Base-by-base conservation (phyloP, 306 rosid species). In the Sicyos edulis region DNA sequence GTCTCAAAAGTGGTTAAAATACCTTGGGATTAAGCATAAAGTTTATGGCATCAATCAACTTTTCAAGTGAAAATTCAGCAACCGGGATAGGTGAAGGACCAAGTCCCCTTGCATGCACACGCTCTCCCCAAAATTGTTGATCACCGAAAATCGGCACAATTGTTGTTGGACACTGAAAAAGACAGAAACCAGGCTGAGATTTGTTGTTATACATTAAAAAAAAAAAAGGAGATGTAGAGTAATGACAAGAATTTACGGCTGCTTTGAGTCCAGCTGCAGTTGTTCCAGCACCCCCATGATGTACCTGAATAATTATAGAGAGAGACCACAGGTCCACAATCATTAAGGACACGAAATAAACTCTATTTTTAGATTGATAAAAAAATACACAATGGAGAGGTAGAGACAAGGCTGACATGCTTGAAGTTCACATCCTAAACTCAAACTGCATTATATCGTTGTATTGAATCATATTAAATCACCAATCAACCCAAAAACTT, bases 201-300 rank as follows among this genome's bases (percentile, higher is more conserved):
- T 22, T 2, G 8, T 19, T 11, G 10, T 7, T 13, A 59, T 11
- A 56, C 58, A 10, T 10, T 14, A 21, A 4, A 26, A 77, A 66
- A 44, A 74, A 32, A 3, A 32, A 47, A 47, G 10, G 11, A 10
- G 51, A 47, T 47, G 10, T 1, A 57, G 45, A 22, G 45, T 55
- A 17, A 14, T 7, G 65, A 54, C 7, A 49, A 75, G 62, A 32
- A 49, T 65, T 83, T 84, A 93, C 98, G 76, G 86, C 97, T 69
- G 98, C 96, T 85, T 89, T 90, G 78, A 93, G 93, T 71, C 98
- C 92, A 26, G 98, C 96, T 59, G 98, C 97, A 74, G 98, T 93
- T 62, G 98, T 90, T 82, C 97, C 97, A 5, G 96, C 97, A 44
- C 98, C 97, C 13, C 98, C 98, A 54, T 93, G 96, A 83, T 93